Evolutionary conservation across 495 filamentous ascomycete genomes (phyloP).

Genomic region (Penicillium daleae): DNA sequence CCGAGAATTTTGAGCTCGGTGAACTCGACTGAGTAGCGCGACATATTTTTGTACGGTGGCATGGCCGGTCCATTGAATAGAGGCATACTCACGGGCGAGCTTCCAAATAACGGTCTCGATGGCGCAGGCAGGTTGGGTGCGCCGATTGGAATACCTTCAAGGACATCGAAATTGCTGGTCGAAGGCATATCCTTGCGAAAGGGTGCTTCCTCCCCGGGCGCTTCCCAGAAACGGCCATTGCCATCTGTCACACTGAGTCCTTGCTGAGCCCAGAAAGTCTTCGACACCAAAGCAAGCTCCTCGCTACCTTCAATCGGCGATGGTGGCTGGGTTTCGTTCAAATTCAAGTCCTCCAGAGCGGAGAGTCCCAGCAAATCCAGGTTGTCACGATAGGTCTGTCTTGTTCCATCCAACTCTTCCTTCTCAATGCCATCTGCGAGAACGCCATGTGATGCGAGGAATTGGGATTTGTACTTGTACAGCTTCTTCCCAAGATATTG

Average conservation of each 20-base stretch:
- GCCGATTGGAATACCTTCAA: constrained; percentile 32
- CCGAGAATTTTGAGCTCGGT: constrained; percentile 49
- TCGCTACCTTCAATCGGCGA: constrained; percentile 23
- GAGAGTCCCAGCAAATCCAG: constrained; percentile 45
- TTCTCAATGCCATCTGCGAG: constrained; percentile 44
- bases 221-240: constrained; percentile 14
- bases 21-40: constrained; percentile 50
- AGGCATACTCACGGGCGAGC: constrained; percentile 41
- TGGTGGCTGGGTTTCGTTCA: constrained; percentile 24
- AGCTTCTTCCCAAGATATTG: constrained; percentile 46
- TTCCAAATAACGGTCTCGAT: constrained; percentile 36
- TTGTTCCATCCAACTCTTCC: constrained; percentile 39
- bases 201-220: constrained; percentile 15
- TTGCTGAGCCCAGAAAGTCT: constrained; percentile 8
- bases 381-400: constrained; percentile 49
- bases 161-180: constrained; percentile 20
- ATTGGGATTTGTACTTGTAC: constrained; percentile 47
- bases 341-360: constrained; percentile 41
- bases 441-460: constrained; percentile 45
- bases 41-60: constrained; percentile 28
- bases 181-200: constrained; percentile 26
- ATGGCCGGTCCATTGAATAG: constrained; percentile 33
- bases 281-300: constrained; percentile 31
- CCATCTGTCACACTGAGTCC: constrained; percentile 10
- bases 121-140: constrained; percentile 26